Evolutionary conservation across 1,284 basidiomycete species (phyloP).

Genomic region (Somion occarium): DNA sequence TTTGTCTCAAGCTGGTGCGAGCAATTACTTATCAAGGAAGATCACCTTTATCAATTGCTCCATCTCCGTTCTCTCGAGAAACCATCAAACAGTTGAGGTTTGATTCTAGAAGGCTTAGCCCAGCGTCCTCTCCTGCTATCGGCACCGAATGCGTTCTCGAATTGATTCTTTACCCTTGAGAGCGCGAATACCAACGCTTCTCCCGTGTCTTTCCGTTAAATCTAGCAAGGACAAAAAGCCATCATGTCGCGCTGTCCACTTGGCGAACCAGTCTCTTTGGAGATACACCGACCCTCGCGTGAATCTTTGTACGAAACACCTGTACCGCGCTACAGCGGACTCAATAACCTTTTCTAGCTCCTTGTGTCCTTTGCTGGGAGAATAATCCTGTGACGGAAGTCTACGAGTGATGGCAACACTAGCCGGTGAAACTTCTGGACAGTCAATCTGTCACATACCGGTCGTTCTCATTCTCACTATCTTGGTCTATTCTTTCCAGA

Average conservation of each 20-base stretch:
- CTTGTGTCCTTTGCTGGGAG: too few species aligned
- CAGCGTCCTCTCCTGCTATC: not conserved
- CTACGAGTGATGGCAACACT: not conserved
- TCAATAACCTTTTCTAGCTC: too few species aligned
- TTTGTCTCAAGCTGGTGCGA: not conserved
- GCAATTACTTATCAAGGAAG: not conserved
- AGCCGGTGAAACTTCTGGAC: not conserved
- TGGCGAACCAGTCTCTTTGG: not conserved
- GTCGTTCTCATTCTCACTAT: not conserved
- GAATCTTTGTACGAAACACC: too few species aligned
- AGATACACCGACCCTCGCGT: not conserved
- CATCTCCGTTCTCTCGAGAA: not conserved
- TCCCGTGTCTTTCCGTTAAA: not conserved
- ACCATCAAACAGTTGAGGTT: not conserved
- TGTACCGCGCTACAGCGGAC: too few species aligned
- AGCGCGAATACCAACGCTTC: not conserved
- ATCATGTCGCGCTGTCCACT: not conserved
- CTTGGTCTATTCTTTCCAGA: not conserved
- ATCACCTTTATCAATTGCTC: not conserved
- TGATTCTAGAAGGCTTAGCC: not conserved
- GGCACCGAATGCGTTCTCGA: not conserved
- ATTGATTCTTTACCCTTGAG: not conserved
- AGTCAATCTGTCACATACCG: not conserved
- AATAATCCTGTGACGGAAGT: not conserved
- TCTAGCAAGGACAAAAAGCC: not conserved